Evolutionary conservation across 1,139 yeast species (phyloP), one percentile per base, ranked within the genome.

Genomic region (Pichia sp.): DNA sequence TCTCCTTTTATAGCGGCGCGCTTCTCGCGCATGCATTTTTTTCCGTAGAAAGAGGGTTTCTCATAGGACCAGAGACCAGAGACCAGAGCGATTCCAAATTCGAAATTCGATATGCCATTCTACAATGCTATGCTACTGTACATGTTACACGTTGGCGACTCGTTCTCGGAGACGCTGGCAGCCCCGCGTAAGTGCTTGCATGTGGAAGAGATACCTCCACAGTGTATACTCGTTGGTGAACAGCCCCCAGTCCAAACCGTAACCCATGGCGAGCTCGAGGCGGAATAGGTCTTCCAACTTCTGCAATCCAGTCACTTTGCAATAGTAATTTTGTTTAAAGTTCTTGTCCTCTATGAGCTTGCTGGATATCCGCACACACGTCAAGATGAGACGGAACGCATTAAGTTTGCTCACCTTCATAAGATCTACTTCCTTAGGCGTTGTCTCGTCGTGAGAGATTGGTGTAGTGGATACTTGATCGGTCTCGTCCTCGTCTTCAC

Each of bases 331-430:
- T 29, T 55, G 62, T 29, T 52, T 54, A 38, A 45, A 55, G 36
- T 58, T 58, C 33, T 57, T 53, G 38, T 58, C 63, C 37, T 58
- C 63, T 7, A 58, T 48, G 17, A 57, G 39, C 29, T 58, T 58
- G 18, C 45, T 44, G 1, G 62, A 44, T 1, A 56, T 37, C 18
- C 63, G 34, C 7, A 57, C 21, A 9, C 46, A 41, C 1, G 59
- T 48, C 19, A 58, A 38, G 3, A 55, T 36, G 14, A 58, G 28
- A 18, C 63, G 30, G 29, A 55, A 57, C 6, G 49, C 50, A 32
- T 58, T 56, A 28, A 54, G 37, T 4, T 48, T 38, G 27, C 50
- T 49, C 2, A 58, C 39, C 9, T 20, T 20, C 4, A 17, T 10
- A 23, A 23, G 26, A 6, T 12, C 14, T 11, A 23, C n/a, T 12